phyloP scores from a whole-genome alignment of 2,329 filamentous ascomycete genomes.

The Bipolaris sorokiniana region DNA sequence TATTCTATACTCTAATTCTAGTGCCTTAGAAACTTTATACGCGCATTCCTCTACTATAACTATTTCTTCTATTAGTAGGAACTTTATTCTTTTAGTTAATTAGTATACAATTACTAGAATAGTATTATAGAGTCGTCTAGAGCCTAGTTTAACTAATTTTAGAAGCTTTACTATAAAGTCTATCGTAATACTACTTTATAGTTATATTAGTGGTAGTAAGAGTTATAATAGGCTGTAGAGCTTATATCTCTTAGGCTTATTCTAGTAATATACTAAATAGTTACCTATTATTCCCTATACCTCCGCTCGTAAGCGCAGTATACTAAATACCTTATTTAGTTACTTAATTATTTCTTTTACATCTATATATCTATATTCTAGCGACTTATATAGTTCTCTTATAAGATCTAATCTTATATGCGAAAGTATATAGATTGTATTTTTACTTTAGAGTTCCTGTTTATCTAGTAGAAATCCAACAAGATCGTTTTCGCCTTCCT shows the following conservation, averaged over 20 bases:
- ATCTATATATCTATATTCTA: not conserved
- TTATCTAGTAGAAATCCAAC: not conserved
- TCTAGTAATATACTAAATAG: not conserved
- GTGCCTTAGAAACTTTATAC: not conserved
- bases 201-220: not conserved
- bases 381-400: too few species aligned
- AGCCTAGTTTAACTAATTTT: not conserved
- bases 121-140: not conserved
- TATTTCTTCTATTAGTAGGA: not conserved
- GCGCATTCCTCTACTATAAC: not conserved
- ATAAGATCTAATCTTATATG: too few species aligned
- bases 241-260: not conserved
- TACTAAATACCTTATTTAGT: not conserved
- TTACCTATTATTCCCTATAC: too few species aligned
- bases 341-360: not conserved
- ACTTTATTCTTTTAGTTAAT: not conserved
- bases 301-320: not conserved
- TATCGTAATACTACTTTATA: not conserved
- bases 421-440: not conserved
- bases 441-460: too few species aligned
- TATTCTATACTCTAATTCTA: not conserved
- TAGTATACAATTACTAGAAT: not conserved
- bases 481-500: not conserved
- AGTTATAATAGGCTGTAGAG: not conserved
- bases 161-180: too few species aligned